Evolutionary conservation across 1,284 basidiomycete species (phyloP).

Genomic region (Naganishia cerealis): DNA sequence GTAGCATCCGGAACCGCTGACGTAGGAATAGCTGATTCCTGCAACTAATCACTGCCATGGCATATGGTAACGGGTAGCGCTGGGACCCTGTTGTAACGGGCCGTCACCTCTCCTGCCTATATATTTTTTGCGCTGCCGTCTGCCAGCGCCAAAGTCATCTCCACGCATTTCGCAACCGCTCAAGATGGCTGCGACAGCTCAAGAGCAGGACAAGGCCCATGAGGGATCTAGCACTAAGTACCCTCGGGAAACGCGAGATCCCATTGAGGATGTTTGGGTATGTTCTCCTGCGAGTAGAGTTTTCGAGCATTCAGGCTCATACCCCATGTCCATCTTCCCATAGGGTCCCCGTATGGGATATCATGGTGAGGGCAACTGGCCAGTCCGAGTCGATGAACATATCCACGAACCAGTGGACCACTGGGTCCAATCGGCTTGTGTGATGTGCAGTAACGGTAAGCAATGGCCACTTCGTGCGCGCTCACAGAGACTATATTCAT

Average conservation of each 20-base stretch:
- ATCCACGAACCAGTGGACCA: conserved; percentile 28
- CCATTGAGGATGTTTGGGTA: conserved; percentile 31
- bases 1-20: neutral
- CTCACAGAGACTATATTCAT: no score
- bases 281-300: neutral
- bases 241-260: conserved; percentile 26
- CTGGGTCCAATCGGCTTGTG: conserved; percentile 33
- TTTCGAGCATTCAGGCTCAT: neutral
- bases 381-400: conserved; percentile 31
- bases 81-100: no score
- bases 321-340: neutral
- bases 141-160: no score
- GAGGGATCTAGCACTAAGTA: conserved; percentile 1
- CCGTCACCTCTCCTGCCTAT: no score
- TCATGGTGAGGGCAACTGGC: conserved; percentile 33
- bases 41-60: neutral
- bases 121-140: no score
- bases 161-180: neutral
- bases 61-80: neutral
- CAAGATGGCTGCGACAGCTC: conserved; percentile 2
- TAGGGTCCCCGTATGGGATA: conserved; percentile 28
- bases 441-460: conserved; percentile 31
- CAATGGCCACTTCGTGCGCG: no score
- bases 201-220: conserved; percentile 23
- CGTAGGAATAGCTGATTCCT: conserved; percentile 2